Evolutionary conservation across 2,329 filamentous ascomycete genomes (phyloP).

Genomic region (Diaporthe sp.): DNA sequence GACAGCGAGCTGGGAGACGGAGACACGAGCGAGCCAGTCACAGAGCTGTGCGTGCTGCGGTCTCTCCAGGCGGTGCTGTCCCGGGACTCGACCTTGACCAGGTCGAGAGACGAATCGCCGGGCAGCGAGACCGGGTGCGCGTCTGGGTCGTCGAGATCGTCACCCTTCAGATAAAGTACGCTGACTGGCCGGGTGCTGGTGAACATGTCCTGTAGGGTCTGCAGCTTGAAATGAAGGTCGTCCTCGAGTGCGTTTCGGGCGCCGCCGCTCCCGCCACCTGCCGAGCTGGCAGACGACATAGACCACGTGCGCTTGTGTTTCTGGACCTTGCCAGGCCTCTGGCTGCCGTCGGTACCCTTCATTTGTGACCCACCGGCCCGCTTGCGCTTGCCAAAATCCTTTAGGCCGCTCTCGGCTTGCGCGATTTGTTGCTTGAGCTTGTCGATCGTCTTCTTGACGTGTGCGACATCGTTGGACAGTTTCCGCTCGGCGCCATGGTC

Average conservation of each 20-base stretch:
- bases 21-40: slow-evolving; percentile 73
- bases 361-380: slow-evolving; percentile 60
- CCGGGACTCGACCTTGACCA: slow-evolving; percentile 66
- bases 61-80: slow-evolving; percentile 65
- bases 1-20: slow-evolving; percentile 77
- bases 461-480: slow-evolving; percentile 91
- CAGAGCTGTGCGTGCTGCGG: slow-evolving; percentile 69
- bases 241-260: slow-evolving; percentile 73
- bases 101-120: slow-evolving; percentile 72
- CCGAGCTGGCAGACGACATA: slow-evolving; percentile 83
- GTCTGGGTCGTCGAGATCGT: slow-evolving; percentile 85
- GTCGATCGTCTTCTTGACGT: slow-evolving; percentile 96
- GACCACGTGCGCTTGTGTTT: slow-evolving; percentile 98
- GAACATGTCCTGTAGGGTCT: slow-evolving; percentile 88
- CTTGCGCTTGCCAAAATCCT: slow-evolving; percentile 77
- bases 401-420: slow-evolving; percentile 78
- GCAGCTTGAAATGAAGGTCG: slow-evolving; percentile 83
- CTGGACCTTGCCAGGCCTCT: slow-evolving; percentile 83
- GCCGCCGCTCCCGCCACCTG: slow-evolving; percentile 57
- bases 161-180: slow-evolving; percentile 81
- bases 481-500: slow-evolving; percentile 97
- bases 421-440: slow-evolving; percentile 95
- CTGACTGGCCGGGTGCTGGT: slow-evolving; percentile 85
- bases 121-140: slow-evolving; percentile 80
- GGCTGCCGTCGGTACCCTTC: slow-evolving; percentile 60